Base-by-base conservation (phyloP, 805 yeast genomes). In the Saccharomyces paradoxus region DNA sequence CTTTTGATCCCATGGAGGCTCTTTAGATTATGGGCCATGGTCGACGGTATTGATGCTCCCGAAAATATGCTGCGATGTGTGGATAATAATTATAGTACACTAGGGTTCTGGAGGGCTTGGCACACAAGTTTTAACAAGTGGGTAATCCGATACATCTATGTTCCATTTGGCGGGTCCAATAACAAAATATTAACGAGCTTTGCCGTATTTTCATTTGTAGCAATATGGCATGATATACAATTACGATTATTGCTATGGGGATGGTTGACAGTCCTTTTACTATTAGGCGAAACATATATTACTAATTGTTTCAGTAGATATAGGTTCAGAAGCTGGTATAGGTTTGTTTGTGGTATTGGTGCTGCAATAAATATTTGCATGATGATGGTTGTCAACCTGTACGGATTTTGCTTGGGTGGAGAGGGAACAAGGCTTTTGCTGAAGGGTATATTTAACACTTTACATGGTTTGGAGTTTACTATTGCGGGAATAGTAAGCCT, bases 31-130 rank as follows among this genome's bases (percentile, higher is more conserved):
- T 91, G 98, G 97, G 78, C 91, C 8, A 73, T 91, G 52, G 61
- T 87, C 17, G 98, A 91, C 68, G 87, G 87, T 0, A 88, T 92
- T 53, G 97, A 91, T 64, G 88, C 97, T 0, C 97, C 97, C 1
- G 98, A 91, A 66, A 91, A 91, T 64, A 92, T 91, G 97, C 82
- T 92, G 53, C 77, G 98, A 54, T 91, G 97, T 67, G 87, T 92
- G 84, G 86, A 88, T 66, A 89, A 91, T 70, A 92, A 92, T 71
- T 91, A 83, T 69, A 84, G 94, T 17, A 92, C 96, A 0, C 71
- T 88, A 58, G 87, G 91, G 21, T 91, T 91, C 69, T 91, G 98
- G 98, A 79, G 97, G 65, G 94, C 96, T 3, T 91, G 98, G 98
- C 98, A 91, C 71, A 80, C 97, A 63, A 84, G 94, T 49, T 92